phyloP scores from a whole-genome alignment of 2,329 filamentous ascomycete genomes.

The Massarina eburnea region DNA sequence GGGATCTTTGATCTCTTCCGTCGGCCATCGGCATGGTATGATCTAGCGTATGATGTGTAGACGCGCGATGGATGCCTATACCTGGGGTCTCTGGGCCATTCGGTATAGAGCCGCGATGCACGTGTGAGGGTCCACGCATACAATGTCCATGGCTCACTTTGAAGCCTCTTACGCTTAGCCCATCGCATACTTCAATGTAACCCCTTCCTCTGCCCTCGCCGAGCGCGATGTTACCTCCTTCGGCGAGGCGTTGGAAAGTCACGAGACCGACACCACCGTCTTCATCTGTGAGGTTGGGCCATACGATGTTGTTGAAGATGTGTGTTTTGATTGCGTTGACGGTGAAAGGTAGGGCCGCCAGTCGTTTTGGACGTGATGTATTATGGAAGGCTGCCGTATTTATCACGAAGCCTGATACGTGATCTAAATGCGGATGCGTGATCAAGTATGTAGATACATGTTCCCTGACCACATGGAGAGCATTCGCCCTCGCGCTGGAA shows the following conservation, averaged over 20 bases:
- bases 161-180: conserved; percentile 84
- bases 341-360: conserved; percentile 85
- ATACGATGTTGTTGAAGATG: conserved; percentile 97
- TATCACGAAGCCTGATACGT: conserved; percentile 86
- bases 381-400: conserved; percentile 88
- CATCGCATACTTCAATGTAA: conserved; percentile 86
- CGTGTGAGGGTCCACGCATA: conserved; percentile 60
- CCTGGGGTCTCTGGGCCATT: conserved; percentile 42
- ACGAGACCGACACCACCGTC: conserved; percentile 91
- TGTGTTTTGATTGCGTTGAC: conserved; percentile 89
- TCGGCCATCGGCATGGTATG: conserved; percentile 12
- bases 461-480: conserved; percentile 73
- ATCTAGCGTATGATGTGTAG: conserved; percentile 14
- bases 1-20: conserved; percentile 30
- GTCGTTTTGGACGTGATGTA: conserved; percentile 73
- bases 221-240: conserved; percentile 82
- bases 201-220: conserved; percentile 78
- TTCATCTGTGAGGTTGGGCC: conserved; percentile 96
- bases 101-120: conserved; percentile 48
- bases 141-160: conserved; percentile 89
- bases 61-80: conserved; percentile 21
- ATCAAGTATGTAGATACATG: conserved; percentile 88
- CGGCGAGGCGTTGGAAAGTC: conserved; percentile 83
- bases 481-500: conserved; percentile 71
- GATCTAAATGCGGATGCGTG: conserved; percentile 96